Evolutionary conservation across 2,329 filamentous ascomycete genomes (phyloP).

Genomic region (Chalara sp.): DNA sequence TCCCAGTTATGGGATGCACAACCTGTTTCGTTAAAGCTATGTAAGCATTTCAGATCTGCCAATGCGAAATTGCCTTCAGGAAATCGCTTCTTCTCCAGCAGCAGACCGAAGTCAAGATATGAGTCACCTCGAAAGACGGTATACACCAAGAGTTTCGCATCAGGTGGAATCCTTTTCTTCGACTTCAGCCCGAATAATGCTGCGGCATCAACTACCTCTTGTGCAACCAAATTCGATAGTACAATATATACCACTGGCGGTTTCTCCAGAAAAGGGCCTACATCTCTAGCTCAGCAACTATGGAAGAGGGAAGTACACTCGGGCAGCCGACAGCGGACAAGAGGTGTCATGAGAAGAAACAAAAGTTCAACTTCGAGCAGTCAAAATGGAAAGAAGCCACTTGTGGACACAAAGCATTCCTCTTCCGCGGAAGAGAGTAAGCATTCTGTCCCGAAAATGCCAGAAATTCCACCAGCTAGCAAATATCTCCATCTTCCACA

Average conservation of each 20-base stretch:
- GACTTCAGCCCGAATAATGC: slow-evolving; percentile 34
- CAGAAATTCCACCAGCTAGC: slow-evolving; percentile 18
- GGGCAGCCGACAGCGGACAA: slow-evolving; percentile 18
- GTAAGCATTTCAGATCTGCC: slow-evolving; percentile 5
- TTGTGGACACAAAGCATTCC: slow-evolving; percentile 14
- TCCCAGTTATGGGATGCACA: slow-evolving; percentile 32
- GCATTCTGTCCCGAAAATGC: slow-evolving; percentile 4
- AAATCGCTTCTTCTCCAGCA: slow-evolving; percentile 14
- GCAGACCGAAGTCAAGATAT: slow-evolving; percentile 20
- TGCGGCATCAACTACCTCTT: slow-evolving; percentile 24
- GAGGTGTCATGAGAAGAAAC: slow-evolving; percentile 14
- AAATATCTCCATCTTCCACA: slow-evolving; percentile 52
- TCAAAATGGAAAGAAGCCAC: slow-evolving; percentile 12
- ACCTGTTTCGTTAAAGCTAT: slow-evolving; percentile 13
- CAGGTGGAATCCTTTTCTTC: slow-evolving; percentile 46
- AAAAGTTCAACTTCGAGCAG: slow-evolving; percentile 26
- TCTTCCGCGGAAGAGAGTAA: slow-evolving; percentile 10
- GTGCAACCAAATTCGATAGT: slow-evolving; percentile 16
- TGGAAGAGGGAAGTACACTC: slow-evolving; percentile 25
- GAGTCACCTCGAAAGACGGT: slow-evolving; percentile 29
- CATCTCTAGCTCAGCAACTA: slow-evolving; percentile 13
- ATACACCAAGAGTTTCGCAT: slow-evolving; percentile 44
- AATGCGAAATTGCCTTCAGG: slow-evolving; percentile 8
- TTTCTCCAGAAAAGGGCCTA: neutral
- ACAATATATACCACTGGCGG: slow-evolving; percentile 14